Evolutionary conservation across 2,329 filamentous ascomycete species (phyloP).

Genomic region (Cladosporium sphaerospermum): DNA sequence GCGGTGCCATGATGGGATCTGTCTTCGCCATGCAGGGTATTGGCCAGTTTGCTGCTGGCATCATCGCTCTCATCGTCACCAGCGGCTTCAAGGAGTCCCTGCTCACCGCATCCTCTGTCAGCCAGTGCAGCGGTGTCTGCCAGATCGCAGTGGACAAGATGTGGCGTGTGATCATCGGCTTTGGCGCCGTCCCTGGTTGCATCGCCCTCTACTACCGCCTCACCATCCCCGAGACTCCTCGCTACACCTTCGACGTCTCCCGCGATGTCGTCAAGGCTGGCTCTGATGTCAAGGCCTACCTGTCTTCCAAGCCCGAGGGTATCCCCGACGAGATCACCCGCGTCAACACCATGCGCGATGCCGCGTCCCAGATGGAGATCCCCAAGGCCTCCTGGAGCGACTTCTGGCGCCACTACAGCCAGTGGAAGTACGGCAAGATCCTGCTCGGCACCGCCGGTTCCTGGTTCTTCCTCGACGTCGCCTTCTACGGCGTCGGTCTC

Average conservation of each 20-base stretch:
- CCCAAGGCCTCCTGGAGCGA: constrained; percentile 68
- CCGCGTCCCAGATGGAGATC: constrained; percentile 51
- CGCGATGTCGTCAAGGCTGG: constrained; percentile 68
- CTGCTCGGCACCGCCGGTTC: constrained; percentile 75
- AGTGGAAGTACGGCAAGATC: constrained; percentile 65
- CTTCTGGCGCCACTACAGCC: constrained; percentile 63
- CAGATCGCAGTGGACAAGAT: constrained; percentile 74
- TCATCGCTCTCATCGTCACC: constrained; percentile 63
- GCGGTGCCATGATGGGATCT: constrained; percentile 79
- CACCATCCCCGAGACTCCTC: constrained; percentile 80
- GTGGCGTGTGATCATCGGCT: constrained; percentile 76
- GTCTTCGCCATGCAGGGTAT: constrained; percentile 86
- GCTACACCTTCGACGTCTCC: constrained; percentile 78
- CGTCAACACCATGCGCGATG: constrained; percentile 50
- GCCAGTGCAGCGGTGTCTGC: constrained; percentile 58
- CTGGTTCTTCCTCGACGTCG: constrained; percentile 73
- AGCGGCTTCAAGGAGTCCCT: constrained; percentile 34
- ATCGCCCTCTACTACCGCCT: constrained; percentile 80
- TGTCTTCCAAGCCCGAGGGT: constrained; percentile 57
- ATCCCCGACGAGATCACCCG: constrained; percentile 61
- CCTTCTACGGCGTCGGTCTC: constrained; percentile 54
- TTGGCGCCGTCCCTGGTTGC: constrained; percentile 72
- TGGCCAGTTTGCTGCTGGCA: constrained; percentile 68
- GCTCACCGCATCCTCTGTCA: constrained; percentile 33
- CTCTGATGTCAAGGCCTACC: constrained; percentile 69